Percentiles rank a stretch among this genome's conserved stretches.
phyloP scores from a whole-genome alignment of 208 protist species.

The Strigomonas galati region DNA sequence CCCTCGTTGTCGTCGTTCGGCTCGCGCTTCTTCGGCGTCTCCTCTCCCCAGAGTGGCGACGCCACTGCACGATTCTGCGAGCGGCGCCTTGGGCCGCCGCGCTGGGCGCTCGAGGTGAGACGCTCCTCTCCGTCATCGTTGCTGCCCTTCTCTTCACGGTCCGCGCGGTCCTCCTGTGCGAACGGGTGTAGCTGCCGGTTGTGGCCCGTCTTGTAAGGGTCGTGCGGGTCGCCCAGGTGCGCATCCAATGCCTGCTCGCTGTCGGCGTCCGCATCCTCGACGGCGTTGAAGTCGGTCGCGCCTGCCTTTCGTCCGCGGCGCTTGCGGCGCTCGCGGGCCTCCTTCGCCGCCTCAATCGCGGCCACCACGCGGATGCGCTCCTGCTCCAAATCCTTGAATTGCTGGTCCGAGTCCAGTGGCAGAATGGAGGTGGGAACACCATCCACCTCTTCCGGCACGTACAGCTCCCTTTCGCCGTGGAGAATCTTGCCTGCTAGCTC shows the following conservation, averaged over 20 bases:
- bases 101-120: background rate
- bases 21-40: background rate
- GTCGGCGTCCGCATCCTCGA: background rate
- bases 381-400: slow-evolving; percentile 63
- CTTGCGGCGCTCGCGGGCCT: background rate
- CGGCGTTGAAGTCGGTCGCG: background rate
- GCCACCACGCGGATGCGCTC: slow-evolving; percentile 30
- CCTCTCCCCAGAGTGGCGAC: background rate
- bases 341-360: background rate
- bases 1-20: too few relatives aligned
- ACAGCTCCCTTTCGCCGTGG: slow-evolving; percentile 34
- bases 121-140: background rate
- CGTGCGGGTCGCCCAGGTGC: background rate
- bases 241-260: background rate
- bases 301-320: background rate
- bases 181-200: background rate
- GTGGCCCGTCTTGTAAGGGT: background rate
- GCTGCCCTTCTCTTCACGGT: background rate
- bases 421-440: slow-evolving; percentile 50
- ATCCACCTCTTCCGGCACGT: slow-evolving; percentile 50
- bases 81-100: background rate
- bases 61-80: background rate
- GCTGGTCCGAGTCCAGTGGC: slow-evolving; percentile 51
- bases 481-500: slow-evolving; percentile 57
- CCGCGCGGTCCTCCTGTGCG: background rate